These are phyloP conservation scores for Endothia cerciana DNA, from an alignment of 2,329 filamentous ascomycete species.

Conservation along the genomic window DNA sequence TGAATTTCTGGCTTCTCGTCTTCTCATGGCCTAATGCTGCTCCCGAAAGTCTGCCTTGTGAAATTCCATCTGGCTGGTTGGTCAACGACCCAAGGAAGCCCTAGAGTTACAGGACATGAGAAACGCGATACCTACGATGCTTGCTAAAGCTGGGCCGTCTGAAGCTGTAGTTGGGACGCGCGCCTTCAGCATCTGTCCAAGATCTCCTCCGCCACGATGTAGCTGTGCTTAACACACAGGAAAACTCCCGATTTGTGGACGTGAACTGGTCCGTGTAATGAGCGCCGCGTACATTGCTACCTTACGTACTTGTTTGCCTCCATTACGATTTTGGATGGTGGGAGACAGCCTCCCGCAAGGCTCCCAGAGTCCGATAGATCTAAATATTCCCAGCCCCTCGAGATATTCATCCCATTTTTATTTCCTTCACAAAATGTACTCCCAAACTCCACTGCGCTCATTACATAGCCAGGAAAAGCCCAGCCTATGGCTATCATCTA, in stretches of 20 bases:
- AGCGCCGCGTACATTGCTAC: not conserved
- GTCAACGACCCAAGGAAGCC: too few species aligned
- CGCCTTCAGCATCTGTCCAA: too few species aligned
- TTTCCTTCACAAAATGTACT: not conserved
- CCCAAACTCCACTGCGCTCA: slow-evolving; percentile 16
- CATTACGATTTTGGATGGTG: not conserved
- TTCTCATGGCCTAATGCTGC: too few species aligned
- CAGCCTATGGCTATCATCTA: not conserved
- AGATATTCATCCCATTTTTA: not conserved
- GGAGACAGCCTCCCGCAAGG: not conserved
- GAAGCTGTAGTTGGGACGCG: not conserved
- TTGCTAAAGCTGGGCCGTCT: not conserved
- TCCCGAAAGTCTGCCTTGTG: too few species aligned
- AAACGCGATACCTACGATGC: not conserved
- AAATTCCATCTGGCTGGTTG: too few species aligned
- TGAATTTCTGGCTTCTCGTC: too few species aligned
- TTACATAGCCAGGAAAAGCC: slow-evolving; percentile 4
- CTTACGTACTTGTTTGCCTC: not conserved
- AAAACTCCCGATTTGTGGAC: not conserved
- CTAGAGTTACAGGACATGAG: too few species aligned
- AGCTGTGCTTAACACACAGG: not conserved
- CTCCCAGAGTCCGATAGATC: not conserved
- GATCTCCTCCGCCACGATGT: not conserved
- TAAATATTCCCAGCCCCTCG: not conserved
- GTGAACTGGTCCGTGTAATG: not conserved